Evolutionary conservation across 2,329 filamentous ascomycete genomes (phyloP), one percentile per base, ranked within the genome.

Genomic region (Colletotrichum limetticola): DNA sequence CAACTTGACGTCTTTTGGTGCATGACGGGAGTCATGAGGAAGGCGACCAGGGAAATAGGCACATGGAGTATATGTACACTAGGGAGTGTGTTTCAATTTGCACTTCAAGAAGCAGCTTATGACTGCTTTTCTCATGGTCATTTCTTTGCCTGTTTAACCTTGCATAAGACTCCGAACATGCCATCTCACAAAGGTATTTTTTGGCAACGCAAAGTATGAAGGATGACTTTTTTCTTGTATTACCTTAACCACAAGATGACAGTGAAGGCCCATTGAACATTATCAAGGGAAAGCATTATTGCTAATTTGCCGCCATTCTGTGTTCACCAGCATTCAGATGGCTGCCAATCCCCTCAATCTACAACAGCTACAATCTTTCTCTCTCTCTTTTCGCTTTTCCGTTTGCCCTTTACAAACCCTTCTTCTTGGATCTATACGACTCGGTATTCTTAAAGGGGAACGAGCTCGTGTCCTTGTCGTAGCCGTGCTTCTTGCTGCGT

Each of bases 401-500:
- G 11, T 35, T 42, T 6, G 2, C 32, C 4, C 3, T 35, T 42
- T 76, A 80, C 57, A 82, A 72, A 14, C 78, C 79, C 78, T 81
- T 82, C 79, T 83, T 83, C 79, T 83, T 83, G 61, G 78, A 75
- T 16, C 80, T 77, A 68, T 83, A 83, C 19, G 82, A 81, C 74
- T 82, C 76, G 28, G 74, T 75, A 74, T 83, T 83, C 75, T 78
- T 82, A 74, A 83, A 83, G 11, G 82, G 82, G 26, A 82, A 83
- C 49, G 82, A 81, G 74, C 82, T 83, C 11, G 82, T 83, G 73
- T 81, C 79, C 78, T 83, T 83, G 74, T 83, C 82, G 66, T 82
- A 81, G 53, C 80, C 77, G 70, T 81, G 79, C 60, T 82, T 80
- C 67, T 78, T 79, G 75, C 82, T 83, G 28, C 77, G 78, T 76